Base-by-base conservation (phyloP, 2,329 filamentous ascomycete genomes). In the Calonectria hongkongensis region DNA sequence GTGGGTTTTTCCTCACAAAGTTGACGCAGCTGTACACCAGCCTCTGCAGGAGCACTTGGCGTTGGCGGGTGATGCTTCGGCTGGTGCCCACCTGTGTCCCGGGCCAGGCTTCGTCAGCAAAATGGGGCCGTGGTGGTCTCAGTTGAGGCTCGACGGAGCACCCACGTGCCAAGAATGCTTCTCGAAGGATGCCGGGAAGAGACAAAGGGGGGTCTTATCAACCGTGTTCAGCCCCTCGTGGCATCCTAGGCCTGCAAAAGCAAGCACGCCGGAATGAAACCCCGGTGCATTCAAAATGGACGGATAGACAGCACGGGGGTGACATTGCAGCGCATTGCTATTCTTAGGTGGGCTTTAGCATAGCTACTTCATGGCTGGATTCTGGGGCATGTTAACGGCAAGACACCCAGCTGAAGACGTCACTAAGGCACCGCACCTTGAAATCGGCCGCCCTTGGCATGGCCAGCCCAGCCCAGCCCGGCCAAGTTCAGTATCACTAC, bases 151-250 rank as follows among this genome's bases (percentile, higher is more conserved):
- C 39, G 66, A 71, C 62, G 56, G 56, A 56, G 50, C 56, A 54
- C 43, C 74, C 76, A 76, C 69, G 70, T 70, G 72, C 69, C 73
- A 62, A 51, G 74, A 78, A 74, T 25, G 21, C 64, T 76, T 77
- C 72, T 78, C 67, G 74, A 76, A 76, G 71, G 62, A 65, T 73
- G 66, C 66, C 71, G 36, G 66, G 73, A 70, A 50, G 12, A 69
- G 58, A 51, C 51, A 51, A 33, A 47, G 36, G 65, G 68, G 58
- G 30, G 54, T 51, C 68, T 66, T 65, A 65, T 68, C 68, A 67
- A 36, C 68, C 63, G 69, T 56, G 60, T 58, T 16, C 66, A 65
- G 60, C 13, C 62, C 72, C 72, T 69, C 69, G 72, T 73, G 70
- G 73, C 69, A 72, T 51, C 67, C 70, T 54, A 48, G 72, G 50